phyloP scores from a whole-genome alignment of 352 stramenopile genomes.

The Phytophthora idaei region DNA sequence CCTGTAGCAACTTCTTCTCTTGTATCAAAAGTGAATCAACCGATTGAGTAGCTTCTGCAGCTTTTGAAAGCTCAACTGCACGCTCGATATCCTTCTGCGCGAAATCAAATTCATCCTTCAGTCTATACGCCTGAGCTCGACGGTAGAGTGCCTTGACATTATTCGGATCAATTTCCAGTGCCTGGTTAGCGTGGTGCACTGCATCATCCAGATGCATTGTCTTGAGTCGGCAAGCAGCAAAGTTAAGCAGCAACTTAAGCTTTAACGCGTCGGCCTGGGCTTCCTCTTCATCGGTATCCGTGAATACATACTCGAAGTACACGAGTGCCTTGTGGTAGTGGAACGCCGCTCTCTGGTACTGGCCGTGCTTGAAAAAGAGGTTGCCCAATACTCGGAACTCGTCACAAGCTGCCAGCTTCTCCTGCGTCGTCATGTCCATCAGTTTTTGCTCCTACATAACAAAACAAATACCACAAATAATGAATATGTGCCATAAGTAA shows the following conservation, averaged over 20 bases:
- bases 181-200: slow-evolving; percentile 66
- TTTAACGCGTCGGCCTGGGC: slow-evolving; percentile 53
- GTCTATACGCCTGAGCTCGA: slow-evolving; percentile 63
- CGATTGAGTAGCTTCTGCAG: slow-evolving; percentile 3
- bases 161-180: slow-evolving; percentile 54
- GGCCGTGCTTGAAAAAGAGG: slow-evolving; percentile 76
- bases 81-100: slow-evolving; percentile 53
- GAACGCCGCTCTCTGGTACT: slow-evolving; percentile 81
- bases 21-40: slow-evolving; percentile 49
- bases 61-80: slow-evolving; percentile 39
- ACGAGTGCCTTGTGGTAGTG: slow-evolving; percentile 85
- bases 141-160: slow-evolving; percentile 78
- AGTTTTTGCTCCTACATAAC: slow-evolving; percentile 69
- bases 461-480: slow-evolving; percentile 17
- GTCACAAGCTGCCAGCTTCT: slow-evolving; percentile 70
- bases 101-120: slow-evolving; percentile 74
- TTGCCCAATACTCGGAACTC: slow-evolving; percentile 75
- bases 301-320: slow-evolving; percentile 90
- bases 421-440: slow-evolving; percentile 82
- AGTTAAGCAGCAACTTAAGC: slow-evolving; percentile 75
- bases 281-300: slow-evolving; percentile 66
- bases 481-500: slow-evolving; percentile 8
- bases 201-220: slow-evolving; percentile 75
- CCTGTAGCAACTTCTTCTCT: slow-evolving; percentile 64
- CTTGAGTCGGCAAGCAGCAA: slow-evolving; percentile 74